Evolutionary conservation across 768 basidiomycete species (phyloP), one percentile per base, ranked within the genome.

Genomic region (Phaeotremella skinneri): DNA sequence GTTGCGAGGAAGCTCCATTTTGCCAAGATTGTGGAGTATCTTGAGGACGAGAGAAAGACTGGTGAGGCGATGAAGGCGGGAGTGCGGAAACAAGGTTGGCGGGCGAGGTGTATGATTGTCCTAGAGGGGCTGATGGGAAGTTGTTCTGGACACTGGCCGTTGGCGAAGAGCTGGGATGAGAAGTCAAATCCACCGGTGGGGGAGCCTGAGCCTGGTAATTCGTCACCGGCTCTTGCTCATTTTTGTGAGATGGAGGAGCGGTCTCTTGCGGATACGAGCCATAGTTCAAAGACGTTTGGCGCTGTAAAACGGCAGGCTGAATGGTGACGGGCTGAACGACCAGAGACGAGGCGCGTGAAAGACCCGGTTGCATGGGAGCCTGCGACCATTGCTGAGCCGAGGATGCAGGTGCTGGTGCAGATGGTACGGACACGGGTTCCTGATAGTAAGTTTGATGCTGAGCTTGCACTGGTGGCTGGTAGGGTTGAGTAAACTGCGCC

Each of bases 221-320:
- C 52, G 50, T 42, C 49, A 41, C 53, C 26, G 39, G 45, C 49
- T 54, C 34, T n/a, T 26, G 55, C n/a, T 13, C 31, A 39, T 29
- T 29, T 31, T 34, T 25, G 32, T 31, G 43, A 16, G 17, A 23
- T 16, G 30, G 58, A n/a, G 53, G 54, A 30, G n/a, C 47, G 16
- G 3, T 43, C 23, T 32, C 29, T n/a, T 61, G 47, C 14, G 52
- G 27, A 48, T 73, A 49, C 31, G 80, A 77, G 58, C 71, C 76
- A 2, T 51, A 58, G 29, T 7, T 56, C n/a, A 41, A 49, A 76
- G 55, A 61, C 56, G 63, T 14, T 45, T 53, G 60, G 34, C 62
- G 55, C 65, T 55, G 26, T 27, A 61, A 56, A 17, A 58, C 55
- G 9, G 55, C 48, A 4, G 52, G 53, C 6, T 54, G 52, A 3